Conservation (phyloP, 2,329 filamentous ascomycete species). For the Monilinia aucupariae region DNA sequence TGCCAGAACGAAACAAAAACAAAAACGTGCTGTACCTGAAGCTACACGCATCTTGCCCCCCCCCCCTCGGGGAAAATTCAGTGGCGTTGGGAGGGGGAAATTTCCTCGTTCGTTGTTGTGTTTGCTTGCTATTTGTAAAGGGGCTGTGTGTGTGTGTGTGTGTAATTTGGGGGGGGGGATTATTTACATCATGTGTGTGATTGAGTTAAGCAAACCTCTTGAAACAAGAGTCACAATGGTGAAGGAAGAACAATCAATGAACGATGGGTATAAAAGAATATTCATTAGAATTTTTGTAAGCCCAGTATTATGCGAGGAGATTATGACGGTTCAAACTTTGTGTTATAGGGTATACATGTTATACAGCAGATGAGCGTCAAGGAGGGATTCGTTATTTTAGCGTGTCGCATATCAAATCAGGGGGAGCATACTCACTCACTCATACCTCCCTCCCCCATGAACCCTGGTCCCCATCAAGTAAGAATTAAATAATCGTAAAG, state of each 20-base stretch:
- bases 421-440: not conserved
- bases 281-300: not conserved
- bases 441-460: not conserved
- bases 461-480: not conserved
- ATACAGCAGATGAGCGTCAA: not conserved
- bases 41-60: constrained; percentile 8
- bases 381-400: not conserved
- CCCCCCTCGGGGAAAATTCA: not conserved
- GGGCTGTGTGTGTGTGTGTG: constrained; percentile 3
- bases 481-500: constrained; percentile 2
- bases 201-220: not conserved
- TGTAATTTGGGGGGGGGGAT: constrained; percentile 2
- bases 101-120: not conserved
- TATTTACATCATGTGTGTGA: not conserved
- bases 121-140: constrained; percentile 13
- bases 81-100: not conserved
- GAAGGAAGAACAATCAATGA: not conserved
- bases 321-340: not conserved
- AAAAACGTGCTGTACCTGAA: constrained; percentile 13
- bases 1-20: too few relatives aligned
- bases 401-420: constrained; percentile 1
- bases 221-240: not conserved
- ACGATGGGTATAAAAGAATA: not conserved
- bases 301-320: not conserved
- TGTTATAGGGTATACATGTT: not conserved